These are phyloP conservation scores for Symbiodinium pilosum DNA, from an alignment of 73 alveolate genomes.

Conservation along the genomic window DNA sequence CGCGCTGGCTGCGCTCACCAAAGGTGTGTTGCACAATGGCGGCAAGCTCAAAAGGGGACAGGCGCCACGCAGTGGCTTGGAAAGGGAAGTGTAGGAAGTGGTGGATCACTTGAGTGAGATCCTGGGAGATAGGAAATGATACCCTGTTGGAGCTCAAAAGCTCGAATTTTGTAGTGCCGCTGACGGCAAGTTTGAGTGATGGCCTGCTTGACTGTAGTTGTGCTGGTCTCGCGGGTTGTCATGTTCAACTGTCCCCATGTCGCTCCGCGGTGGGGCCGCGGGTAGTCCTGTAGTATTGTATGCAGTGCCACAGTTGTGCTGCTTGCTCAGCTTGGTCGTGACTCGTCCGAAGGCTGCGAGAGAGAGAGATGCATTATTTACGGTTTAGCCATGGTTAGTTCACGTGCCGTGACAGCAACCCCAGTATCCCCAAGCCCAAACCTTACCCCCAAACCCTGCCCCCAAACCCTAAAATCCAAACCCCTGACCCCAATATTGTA, in stretches of 20 bases:
- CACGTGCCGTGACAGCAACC: no score
- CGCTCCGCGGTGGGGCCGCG: slow-evolving; percentile 25
- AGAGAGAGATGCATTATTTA: no score
- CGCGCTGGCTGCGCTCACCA: neutral
- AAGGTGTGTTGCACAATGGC: neutral
- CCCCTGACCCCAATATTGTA: no score
- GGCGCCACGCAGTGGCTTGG: neutral
- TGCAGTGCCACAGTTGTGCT: no score
- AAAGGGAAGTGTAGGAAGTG: neutral
- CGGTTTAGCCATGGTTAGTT: no score
- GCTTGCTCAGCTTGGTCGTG: slow-evolving; percentile 29
- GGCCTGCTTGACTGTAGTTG: neutral
- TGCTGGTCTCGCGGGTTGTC: neutral
- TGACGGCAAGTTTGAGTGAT: neutral
- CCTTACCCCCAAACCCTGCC: no score
- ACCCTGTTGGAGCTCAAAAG: neutral
- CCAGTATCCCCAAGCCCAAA: no score
- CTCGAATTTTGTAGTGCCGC: neutral
- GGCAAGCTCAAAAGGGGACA: neutral
- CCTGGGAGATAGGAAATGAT: neutral
- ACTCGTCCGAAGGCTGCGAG: slow-evolving; percentile 23
- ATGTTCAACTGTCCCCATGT: neutral
- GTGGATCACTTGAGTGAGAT: neutral
- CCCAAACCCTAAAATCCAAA: no score
- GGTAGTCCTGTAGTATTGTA: neutral